Conservation (phyloP, 805 yeast genomes). For the Scheffersomyces amazonensis region DNA sequence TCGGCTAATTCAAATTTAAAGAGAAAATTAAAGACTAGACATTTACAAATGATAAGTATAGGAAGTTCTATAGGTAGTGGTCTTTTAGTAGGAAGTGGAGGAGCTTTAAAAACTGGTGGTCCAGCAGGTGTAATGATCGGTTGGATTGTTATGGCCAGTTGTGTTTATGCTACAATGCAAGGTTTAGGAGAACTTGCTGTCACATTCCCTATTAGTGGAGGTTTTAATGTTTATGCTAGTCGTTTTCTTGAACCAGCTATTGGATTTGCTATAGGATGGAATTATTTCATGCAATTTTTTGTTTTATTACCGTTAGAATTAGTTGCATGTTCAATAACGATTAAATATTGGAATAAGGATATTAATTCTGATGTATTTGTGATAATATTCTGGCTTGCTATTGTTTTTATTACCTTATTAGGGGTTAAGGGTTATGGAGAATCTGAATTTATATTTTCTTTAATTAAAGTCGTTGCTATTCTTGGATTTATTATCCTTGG, state of each 20-base stretch:
- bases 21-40: conserved; percentile 54
- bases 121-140: conserved; percentile 61
- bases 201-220: conserved; percentile 62
- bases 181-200: conserved; percentile 61
- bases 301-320: conserved; percentile 54
- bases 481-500: conserved; percentile 47
- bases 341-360: conserved; percentile 49
- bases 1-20: conserved; percentile 58
- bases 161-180: conserved; percentile 59
- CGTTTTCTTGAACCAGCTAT: conserved; percentile 57
- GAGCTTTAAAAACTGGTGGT: conserved; percentile 57
- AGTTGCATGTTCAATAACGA: conserved; percentile 55
- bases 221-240: conserved; percentile 61
- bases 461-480: conserved; percentile 47
- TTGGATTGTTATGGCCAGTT: conserved; percentile 51
- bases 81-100: conserved; percentile 62
- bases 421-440: conserved; percentile 58
- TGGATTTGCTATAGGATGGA: conserved; percentile 47
- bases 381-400: conserved; percentile 45
- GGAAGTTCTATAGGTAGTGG: conserved; percentile 73
- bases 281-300: conserved; percentile 26
- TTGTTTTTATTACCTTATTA: conserved; percentile 46
- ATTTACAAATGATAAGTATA: conserved; percentile 64
- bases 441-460: conserved; percentile 49
- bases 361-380: conserved; percentile 62